These are phyloP conservation scores for Excoecaria agallocha DNA, from an alignment of 345 rosid genomes.

Conservation along the genomic window DNA sequence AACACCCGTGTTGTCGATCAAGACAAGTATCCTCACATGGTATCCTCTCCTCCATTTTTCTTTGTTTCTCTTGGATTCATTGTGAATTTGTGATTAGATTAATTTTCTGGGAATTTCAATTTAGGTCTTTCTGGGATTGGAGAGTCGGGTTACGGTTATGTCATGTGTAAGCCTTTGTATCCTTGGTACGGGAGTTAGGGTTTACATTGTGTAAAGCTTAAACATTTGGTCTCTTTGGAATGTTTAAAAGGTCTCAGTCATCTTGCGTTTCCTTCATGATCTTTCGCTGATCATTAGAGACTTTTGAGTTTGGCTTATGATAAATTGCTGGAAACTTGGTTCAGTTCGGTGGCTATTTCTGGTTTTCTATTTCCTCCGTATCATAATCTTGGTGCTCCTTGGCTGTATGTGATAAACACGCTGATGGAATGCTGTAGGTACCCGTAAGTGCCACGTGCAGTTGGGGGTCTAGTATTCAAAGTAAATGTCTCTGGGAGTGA, in stretches of 20 bases:
- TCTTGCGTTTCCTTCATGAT: background rate
- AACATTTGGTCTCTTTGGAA: background rate
- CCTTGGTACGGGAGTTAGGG: conserved; percentile 3
- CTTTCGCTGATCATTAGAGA: background rate
- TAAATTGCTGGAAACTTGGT: background rate
- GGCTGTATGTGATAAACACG: background rate
- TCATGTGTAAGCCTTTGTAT: background rate
- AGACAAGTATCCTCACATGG: conserved; percentile 99
- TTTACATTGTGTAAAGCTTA: background rate
- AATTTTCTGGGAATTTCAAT: background rate
- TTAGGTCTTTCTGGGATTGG: background rate
- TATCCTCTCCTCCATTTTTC: conserved; percentile 12
- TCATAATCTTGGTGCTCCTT: background rate
- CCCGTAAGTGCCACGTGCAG: background rate
- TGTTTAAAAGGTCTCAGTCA: background rate
- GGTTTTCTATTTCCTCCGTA: background rate
- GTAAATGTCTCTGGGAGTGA: background rate
- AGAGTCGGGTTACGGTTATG: background rate
- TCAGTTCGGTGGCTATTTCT: background rate
- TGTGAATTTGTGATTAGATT: background rate
- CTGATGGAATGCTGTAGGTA: background rate
- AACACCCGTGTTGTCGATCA: conserved; percentile 98
- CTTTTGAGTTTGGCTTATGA: background rate
- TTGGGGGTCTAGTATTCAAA: background rate
- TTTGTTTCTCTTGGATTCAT: background rate